Base-by-base conservation (phyloP, 1,139 yeast species). In the Suhomyces choctaworum region DNA sequence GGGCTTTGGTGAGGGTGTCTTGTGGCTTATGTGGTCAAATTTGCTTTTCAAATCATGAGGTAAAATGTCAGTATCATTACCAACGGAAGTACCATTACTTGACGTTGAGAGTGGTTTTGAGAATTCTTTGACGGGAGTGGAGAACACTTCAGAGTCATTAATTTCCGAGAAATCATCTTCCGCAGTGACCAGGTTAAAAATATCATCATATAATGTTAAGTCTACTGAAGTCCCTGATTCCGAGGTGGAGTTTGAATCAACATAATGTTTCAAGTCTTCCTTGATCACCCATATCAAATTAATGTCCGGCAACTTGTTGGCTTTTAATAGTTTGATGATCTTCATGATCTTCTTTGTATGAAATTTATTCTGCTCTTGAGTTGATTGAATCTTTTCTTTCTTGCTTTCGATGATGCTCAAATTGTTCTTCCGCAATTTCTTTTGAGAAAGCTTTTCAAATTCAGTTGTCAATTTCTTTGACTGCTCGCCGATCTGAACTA, bases 381-480 rank as follows among this genome's bases (percentile, higher is more conserved):
- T 63, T n/a, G 50, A 38, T 40, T 66, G 71, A 31, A 70, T 58
- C 44, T 70, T 73, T 36, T 66, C 73, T 51, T 70, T 69, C 36
- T 70, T 64, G 32, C 64, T 64, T 43, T 70, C 76, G 25, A 66
- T 57, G 3, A 61, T 58, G 32, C 58, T 58, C 40, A 57, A 47
- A 40, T 63, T 63, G 41, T 66, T 69, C 53, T 68, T 70, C 40
- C 73, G 56, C 22, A 64, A 53, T 43, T 68, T 68, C 51, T 68
- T 69, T 32, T 61, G 63, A 5, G 66, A 57, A 24, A 70, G 52
- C 46, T 62, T 68, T 36, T 70, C 76, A 44, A 45, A 53, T 37
- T 56, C 62, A 10, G 37, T 56, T 52, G 50, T 69, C 42, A 68
- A 56, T 27, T 51, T 54, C 39, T 64, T 66, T 11, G 64, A 57